Base-by-base conservation (phyloP, 1,284 basidiomycete genomes). In the Naganishia sp. region DNA sequence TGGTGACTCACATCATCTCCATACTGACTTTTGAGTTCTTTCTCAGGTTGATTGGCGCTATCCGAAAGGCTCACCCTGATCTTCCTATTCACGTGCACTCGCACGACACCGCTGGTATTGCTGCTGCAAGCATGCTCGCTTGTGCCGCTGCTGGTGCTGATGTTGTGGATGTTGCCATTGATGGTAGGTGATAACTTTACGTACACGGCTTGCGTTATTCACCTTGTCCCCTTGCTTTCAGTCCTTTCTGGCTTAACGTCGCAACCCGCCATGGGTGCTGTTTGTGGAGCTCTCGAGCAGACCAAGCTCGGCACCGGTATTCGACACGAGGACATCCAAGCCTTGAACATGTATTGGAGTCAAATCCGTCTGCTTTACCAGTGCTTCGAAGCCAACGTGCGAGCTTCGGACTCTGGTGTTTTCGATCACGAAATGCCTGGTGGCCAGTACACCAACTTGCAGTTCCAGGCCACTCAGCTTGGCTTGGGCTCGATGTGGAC, bases 401-500 rank as follows among this genome's bases (percentile, higher is more conserved):
- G 94, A 69, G 92, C 94, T 31, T 95, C 93, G 55, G 92, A 95
- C 79, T 95, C 92, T 52, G 94, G 91, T 81, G 94, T 98, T 68
- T 99, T 98, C 77, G 94, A 95, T 77, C 96, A 99, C 82, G 94
- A 99, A 83, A 99, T 99, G 96, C 96, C 96, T 62, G 96, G 96
- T 79, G 95, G 76, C 57, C 92, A 95, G 79, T 95, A 94, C 82
- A 95, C 92, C 65, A 95, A 95, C 82, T 81, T 95, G 71, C 80
- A 94, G 89, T 99, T 99, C 92, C 96, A 99, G 87, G 93, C 95
- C 70, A 86, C 93, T 66, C 94, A 98, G 81, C 87, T 99, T 62
- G 96, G 96, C 71, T 87, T 99, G 46, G 94, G 96, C 69, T 92
- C 92, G 23, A 94, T 98, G 79, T 99, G 96, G 96, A 86, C 88